Evolutionary conservation across 345 rosid genomes (phyloP), one percentile per base, ranked within the genome.

Genomic region (Gossypium arboreum): DNA sequence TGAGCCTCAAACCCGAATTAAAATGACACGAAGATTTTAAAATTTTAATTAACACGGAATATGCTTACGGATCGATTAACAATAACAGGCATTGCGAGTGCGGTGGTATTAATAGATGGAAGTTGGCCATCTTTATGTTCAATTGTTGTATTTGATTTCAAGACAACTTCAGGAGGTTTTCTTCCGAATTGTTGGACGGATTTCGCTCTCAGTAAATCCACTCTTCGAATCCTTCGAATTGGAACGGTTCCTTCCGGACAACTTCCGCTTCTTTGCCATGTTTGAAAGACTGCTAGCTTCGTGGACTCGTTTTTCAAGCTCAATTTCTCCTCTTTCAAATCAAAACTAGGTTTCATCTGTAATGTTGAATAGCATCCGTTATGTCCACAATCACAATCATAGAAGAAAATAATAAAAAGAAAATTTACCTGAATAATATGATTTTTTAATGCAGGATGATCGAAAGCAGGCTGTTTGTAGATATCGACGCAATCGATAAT

Each of bases 401-500:
- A 34, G 1, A 5, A 34, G 41, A 4, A 57, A 57, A 2, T 22
- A 20, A 9, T 3, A 11, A 11, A 1, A 22, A 9, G n/a, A 20
- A 22, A 22, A 0, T 1, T 9, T 59, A 84, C 91, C 80, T 87
- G 90, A 76, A 87, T 78, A 11, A 58, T 73, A 41, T 86, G 90
- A 73, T 78, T 77, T 74, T n/a, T 87, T 65, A 86, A 66, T 0
- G 63, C 74, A 0, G 88, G 89, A 71, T 83, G 84, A 75, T 87
- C 87, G 12, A 89, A 86, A 55, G 91, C 88, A 48, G 79, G 85
- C 58, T 89, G 91, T 39, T 82, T 85, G 64, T 87, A 68, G 50
- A 89, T 77, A 57, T 86, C 84, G 2, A 89, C 77, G 41, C 88
- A 87, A 24, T 86, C 90, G 18, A 85, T 86, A 15, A 84, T 77